phyloP scores from a whole-genome alignment of 257 asterid species.

The Salvia hispanica region DNA sequence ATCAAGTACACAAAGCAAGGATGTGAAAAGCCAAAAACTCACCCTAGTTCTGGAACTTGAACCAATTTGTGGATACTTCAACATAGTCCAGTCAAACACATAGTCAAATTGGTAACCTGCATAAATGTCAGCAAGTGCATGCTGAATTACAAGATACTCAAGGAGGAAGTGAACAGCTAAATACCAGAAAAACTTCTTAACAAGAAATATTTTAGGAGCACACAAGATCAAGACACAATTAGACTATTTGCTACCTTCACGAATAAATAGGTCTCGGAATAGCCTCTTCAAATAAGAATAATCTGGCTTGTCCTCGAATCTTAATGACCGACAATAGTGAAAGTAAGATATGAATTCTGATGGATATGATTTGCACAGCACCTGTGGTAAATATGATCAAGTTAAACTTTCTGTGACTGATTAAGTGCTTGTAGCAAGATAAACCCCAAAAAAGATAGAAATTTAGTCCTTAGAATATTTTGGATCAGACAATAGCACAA shows the following conservation, averaged over 20 bases:
- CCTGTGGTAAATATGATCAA: conserved; percentile 47
- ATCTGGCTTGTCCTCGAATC: conserved; percentile 92
- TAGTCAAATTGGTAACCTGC: conserved; percentile 96
- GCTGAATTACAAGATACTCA: neutral
- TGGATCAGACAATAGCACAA: neutral
- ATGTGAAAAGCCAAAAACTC: conserved; percentile 29
- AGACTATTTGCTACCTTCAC: conserved; percentile 65
- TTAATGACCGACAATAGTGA: conserved; percentile 86
- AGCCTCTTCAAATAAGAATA: conserved; percentile 92
- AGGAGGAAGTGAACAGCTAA: neutral
- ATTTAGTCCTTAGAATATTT: neutral
- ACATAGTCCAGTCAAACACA: conserved; percentile 93
- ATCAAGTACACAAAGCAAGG: conserved; percentile 25
- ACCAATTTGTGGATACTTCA: conserved; percentile 95
- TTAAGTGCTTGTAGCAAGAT: conserved; percentile 12
- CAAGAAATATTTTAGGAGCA: neutral
- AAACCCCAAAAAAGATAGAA: conserved; percentile 17
- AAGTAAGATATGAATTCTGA: conserved; percentile 89
- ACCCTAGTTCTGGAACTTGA: conserved; percentile 82
- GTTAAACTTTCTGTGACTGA: conserved; percentile 17
- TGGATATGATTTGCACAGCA: conserved; percentile 83
- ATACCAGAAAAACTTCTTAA: conserved; percentile 10
- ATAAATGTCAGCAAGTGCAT: conserved; percentile 10
- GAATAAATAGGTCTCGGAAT: conserved; percentile 89
- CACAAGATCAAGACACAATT: conserved; percentile 3